Base-by-base conservation (phyloP, 257 asterid species). In the Schizonepeta tenuifolia region DNA sequence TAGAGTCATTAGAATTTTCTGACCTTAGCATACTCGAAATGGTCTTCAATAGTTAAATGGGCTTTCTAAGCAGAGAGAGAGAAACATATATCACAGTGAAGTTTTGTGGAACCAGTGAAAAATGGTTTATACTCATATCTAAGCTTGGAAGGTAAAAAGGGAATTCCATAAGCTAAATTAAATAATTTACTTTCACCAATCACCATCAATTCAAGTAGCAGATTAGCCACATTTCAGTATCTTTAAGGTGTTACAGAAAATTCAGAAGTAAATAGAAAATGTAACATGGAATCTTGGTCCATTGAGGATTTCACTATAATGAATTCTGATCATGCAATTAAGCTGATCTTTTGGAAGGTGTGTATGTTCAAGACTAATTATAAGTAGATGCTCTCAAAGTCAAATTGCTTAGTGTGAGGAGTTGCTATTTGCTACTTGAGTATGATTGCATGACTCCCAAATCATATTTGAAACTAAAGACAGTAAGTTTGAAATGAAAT, bases 101-200 rank as follows among this genome's bases (percentile, higher is more conserved):
- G 67, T 43, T 60, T 59, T 64, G n/a, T n/a, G n/a, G 50, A 69
- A 59, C 36, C 51, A 53, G 62, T 54, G 33, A 6, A 61, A 67
- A 22, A 3, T 69, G 58, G n/a, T 69, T 69, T 28, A 44, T 40
- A 15, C 38, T 24, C 26, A 24, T 24, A 24, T 13, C 21, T 33
- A 21, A 14, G 54, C 44, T 38, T 26, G 47, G 72, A 44, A 59
- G 20, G 4, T 56, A 12, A 21, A 17, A 18, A 31, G 5, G 28
- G 26, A 54, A 54, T 17, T 18, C 26, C 62, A 57, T 59, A 33
- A 35, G 10, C 64, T 15, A 56, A 26, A 55, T 55, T 22, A 21
- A 33, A 17, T 2, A 31, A 33, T 41, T 24, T 9, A 35, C 17
- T 59, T 35, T 49, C 1, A 10, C 20, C 50, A 54, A 21, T 49